phyloP scores from a whole-genome alignment of 2,329 filamentous ascomycete species.

The Diaporthe citriasiana region DNA sequence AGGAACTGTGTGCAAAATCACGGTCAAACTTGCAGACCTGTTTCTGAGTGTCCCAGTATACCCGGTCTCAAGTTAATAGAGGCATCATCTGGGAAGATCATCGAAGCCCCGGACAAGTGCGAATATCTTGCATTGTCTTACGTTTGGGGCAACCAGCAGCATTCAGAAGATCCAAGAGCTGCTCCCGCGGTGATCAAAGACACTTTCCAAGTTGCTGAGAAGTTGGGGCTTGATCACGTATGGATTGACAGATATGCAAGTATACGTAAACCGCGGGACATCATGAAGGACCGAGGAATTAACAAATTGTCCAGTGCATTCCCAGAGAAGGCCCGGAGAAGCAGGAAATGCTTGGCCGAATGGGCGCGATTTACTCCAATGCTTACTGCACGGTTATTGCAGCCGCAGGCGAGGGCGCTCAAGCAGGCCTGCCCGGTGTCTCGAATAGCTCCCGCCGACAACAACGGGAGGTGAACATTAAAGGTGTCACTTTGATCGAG shows the following conservation, averaged over 20 bases:
- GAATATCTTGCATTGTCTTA: neutral
- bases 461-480: neutral
- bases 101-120: neutral
- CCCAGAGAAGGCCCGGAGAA: neutral
- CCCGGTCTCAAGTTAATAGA: neutral
- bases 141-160: neutral
- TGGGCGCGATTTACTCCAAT: conserved; percentile 13
- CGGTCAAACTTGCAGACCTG: neutral
- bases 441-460: neutral
- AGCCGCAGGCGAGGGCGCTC: conserved; percentile 19
- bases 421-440: conserved; percentile 1
- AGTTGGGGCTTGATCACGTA: neutral
- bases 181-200: neutral
- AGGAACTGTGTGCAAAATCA: neutral
- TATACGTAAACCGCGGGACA: neutral
- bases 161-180: neutral
- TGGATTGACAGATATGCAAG: conserved; percentile 9
- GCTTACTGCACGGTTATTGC: conserved; percentile 13
- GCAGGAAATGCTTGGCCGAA: neutral
- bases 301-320: neutral
- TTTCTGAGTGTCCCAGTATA: neutral
- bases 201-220: neutral
- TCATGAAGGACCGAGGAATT: neutral
- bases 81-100: neutral
- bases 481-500: neutral